A percentile compares a stretch with the other conserved stretches of the same genome.
Conservation (phyloP, 495 filamentous ascomycete genomes). For the Penicillium cinerascens region DNA sequence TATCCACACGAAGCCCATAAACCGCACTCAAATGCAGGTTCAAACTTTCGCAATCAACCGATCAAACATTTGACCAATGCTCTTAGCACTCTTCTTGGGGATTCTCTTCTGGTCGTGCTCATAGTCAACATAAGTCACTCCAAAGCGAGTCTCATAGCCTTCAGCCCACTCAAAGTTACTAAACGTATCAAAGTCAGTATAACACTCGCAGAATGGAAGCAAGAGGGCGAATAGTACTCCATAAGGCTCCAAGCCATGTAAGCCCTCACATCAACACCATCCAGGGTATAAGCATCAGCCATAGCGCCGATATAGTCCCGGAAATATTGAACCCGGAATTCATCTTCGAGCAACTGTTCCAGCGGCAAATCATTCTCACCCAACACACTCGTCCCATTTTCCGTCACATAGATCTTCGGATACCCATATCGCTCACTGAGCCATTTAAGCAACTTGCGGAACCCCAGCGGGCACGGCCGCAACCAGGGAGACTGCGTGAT, state of each 20-base stretch:
- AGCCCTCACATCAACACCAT: constrained; percentile 66
- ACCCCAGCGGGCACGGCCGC: constrained; percentile 65
- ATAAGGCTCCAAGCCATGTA: constrained; percentile 82
- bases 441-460: constrained; percentile 75
- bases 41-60: constrained; percentile 35
- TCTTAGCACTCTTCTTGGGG: constrained; percentile 74
- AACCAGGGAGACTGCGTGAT: constrained; percentile 76
- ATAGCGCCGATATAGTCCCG: constrained; percentile 67
- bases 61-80: constrained; percentile 60
- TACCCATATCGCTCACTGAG: constrained; percentile 69
- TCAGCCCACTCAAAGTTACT: constrained; percentile 65
- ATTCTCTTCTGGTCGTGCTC: constrained; percentile 68
- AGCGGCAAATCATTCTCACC: constrained; percentile 71
- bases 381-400: constrained; percentile 75
- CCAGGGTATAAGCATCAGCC: constrained; percentile 61
- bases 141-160: constrained; percentile 80
- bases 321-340: constrained; percentile 74
- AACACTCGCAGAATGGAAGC: background rate
- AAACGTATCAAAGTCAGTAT: constrained; percentile 12
- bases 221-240: constrained; percentile 45
- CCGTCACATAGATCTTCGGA: constrained; percentile 77
- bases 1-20: background rate
- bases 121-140: constrained; percentile 76
- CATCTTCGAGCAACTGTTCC: constrained; percentile 67
- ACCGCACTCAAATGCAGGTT: background rate